These are phyloP conservation scores for Fusarium multiceps DNA, from an alignment of 2,329 filamentous ascomycete genomes.

Conservation along the genomic window DNA sequence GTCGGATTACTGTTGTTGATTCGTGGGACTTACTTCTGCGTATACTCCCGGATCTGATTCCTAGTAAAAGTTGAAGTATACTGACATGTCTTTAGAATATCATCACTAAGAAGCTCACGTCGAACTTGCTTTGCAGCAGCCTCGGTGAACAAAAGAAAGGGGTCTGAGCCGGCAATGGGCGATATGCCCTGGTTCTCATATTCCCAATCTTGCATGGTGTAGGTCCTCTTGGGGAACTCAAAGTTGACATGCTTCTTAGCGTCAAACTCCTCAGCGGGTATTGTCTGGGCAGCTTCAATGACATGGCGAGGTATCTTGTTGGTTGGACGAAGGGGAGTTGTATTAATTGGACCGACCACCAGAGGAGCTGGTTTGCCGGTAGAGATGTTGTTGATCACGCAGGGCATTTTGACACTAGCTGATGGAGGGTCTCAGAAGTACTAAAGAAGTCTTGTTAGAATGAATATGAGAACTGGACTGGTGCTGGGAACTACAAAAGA, in stretches of 20 bases:
- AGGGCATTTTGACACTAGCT: neutral
- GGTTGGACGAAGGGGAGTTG: neutral
- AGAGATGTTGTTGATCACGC: neutral
- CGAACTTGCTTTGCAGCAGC: neutral
- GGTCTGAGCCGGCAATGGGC: slow-evolving; percentile 62
- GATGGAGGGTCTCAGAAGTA: no score
- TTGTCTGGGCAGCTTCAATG: neutral
- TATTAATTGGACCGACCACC: neutral
- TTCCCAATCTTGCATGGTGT: slow-evolving; percentile 72
- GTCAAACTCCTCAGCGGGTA: slow-evolving; percentile 43
- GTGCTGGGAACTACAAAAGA: neutral
- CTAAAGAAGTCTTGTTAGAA: no score
- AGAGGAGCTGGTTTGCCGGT: neutral
- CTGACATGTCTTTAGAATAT: neutral
- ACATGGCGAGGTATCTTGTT: neutral
- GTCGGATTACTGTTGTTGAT: neutral
- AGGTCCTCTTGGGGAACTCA: slow-evolving; percentile 60
- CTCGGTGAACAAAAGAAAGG: neutral
- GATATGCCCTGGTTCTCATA: slow-evolving; percentile 69
- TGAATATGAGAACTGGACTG: neutral
- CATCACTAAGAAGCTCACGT: neutral
- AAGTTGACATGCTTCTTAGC: slow-evolving; percentile 66
- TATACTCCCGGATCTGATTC: neutral
- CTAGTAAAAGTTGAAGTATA: neutral
- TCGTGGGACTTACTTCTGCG: neutral